Conservation (phyloP, 352 stramenopile species). For the Pythium inflatum region DNA sequence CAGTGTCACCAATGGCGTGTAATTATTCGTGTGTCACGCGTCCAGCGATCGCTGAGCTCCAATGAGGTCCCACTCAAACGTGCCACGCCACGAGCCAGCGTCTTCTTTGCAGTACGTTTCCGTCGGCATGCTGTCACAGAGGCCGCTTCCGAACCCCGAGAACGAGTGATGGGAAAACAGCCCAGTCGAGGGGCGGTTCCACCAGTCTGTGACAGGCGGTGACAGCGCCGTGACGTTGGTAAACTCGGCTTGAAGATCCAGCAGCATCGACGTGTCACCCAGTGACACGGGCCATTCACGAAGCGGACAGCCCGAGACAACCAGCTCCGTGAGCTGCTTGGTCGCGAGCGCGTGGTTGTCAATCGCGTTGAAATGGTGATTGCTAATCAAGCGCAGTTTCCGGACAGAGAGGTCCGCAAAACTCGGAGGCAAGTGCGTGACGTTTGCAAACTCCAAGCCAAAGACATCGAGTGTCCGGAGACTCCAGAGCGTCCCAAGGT, state of each 20-base stretch:
- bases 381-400: conserved; percentile 21
- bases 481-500: conserved; percentile 8
- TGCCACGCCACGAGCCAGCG: background rate
- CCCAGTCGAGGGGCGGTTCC: background rate
- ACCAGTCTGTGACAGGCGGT: conserved; percentile 5
- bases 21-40: too few species aligned
- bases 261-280: conserved; percentile 4
- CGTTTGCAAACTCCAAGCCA: conserved; percentile 14
- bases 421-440: background rate
- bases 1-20: too few species aligned
- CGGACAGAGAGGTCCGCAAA: background rate
- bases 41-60: conserved; percentile 11
- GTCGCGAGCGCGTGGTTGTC: background rate
- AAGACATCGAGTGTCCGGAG: conserved; percentile 9
- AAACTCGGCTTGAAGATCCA: conserved; percentile 8
- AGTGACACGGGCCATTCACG: background rate
- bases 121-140: background rate
- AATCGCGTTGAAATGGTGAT: background rate
- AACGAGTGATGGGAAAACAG: background rate
- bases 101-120: background rate
- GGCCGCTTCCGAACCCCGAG: conserved; percentile 13
- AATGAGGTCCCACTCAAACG: conserved; percentile 14
- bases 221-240: background rate
- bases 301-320: conserved; percentile 13
- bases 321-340: background rate